These are phyloP conservation scores for Naganishia vaughanmartiniae DNA, from an alignment of 768 basidiomycete genomes.

Conservation along the genomic window DNA sequence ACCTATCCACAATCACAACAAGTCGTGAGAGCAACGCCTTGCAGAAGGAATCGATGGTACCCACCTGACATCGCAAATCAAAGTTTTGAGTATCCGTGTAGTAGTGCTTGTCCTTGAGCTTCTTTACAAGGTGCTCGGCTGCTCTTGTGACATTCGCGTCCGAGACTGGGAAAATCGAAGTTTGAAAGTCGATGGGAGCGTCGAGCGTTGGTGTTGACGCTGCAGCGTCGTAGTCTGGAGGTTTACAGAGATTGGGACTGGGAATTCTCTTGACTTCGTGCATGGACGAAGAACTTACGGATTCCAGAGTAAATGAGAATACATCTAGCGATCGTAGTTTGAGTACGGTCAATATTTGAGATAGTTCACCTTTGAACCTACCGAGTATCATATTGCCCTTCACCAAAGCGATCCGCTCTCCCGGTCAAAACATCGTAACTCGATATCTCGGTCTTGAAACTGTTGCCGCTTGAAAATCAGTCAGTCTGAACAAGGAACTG, in stretches of 20 bases:
- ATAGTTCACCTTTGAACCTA: conserved; percentile 50
- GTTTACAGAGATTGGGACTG: background rate
- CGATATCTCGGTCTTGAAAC: conserved; percentile 76
- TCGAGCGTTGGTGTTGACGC: conserved; percentile 73
- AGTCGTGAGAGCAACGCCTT: conserved; percentile 20
- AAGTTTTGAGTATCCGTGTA: conserved; percentile 91
- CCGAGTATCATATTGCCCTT: conserved; percentile 55
- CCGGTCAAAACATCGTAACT: conserved; percentile 91
- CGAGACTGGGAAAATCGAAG: conserved; percentile 68
- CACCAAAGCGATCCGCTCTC: conserved; percentile 75
- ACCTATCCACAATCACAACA: conserved; percentile 55
- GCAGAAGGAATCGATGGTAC: conserved; percentile 33
- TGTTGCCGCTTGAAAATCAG: conserved; percentile 14
- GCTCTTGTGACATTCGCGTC: conserved; percentile 48
- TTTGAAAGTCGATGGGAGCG: conserved; percentile 83
- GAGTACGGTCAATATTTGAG: background rate
- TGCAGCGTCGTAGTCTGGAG: conserved; percentile 76
- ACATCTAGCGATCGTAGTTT: conserved; percentile 53
- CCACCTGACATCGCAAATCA: conserved; percentile 79
- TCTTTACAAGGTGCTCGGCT: conserved; percentile 67
- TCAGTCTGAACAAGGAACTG: background rate
- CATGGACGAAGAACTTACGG: conserved; percentile 51
- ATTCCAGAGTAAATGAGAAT: conserved; percentile 92
- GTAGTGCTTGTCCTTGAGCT: conserved; percentile 71
- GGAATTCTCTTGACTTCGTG: background rate